These are phyloP conservation scores for Paspalum notatum DNA, from an alignment of 176 grass and related monocot species.

Conservation along the genomic window DNA sequence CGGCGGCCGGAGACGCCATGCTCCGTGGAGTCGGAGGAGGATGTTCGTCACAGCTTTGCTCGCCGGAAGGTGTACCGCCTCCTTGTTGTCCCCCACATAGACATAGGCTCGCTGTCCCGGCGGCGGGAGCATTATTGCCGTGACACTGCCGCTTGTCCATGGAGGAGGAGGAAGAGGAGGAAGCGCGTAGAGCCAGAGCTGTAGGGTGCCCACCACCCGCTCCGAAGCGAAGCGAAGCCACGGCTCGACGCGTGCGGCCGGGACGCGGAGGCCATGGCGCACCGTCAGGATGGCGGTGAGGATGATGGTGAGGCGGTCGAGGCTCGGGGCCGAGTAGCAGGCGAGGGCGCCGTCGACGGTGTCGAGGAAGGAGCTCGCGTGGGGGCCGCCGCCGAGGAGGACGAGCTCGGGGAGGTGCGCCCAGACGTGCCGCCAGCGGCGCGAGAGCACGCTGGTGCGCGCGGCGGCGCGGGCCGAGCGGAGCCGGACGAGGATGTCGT, in stretches of 20 bases:
- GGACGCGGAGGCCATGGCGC: neutral
- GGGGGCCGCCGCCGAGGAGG: neutral
- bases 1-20: neutral
- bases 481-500: neutral
- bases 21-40: fast-evolving
- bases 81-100: neutral
- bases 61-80: neutral
- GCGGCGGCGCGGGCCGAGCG: neutral
- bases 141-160: too few species aligned
- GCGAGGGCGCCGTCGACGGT: neutral
- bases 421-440: neutral
- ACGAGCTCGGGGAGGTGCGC: neutral
- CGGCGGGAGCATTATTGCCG: too few species aligned
- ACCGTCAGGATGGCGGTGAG: fast-evolving
- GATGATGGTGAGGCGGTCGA: neutral
- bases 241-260: neutral
- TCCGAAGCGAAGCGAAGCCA: neutral
- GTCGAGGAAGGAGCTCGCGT: neutral
- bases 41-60: neutral
- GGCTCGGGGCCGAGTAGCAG: neutral
- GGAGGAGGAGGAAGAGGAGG: too few species aligned
- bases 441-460: neutral
- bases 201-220: neutral
- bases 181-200: too few species aligned
- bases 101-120: too few species aligned